Evolutionary conservation across 768 basidiomycete genomes (phyloP), one percentile per base, ranked within the genome.

Genomic region (Boletus vermiculosoides): DNA sequence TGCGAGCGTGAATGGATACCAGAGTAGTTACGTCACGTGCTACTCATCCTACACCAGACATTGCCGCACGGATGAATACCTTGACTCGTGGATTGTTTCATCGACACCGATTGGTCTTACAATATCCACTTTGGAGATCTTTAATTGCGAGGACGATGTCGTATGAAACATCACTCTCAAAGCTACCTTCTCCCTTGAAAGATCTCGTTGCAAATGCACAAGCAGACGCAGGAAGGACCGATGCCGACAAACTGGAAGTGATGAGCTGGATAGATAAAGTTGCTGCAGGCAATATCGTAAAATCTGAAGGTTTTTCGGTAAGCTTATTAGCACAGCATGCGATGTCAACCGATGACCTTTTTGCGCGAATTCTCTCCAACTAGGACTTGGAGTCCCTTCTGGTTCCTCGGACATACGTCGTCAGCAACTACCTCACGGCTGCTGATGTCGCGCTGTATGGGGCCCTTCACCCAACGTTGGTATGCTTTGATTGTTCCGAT

Each of bases 401-500:
- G 49, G 75, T 82, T 15, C 84, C 90, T 23, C 82, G 86, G 65
- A 97, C 94, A 23, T 98, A 92, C 73, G 73, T 94, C 65, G 89
- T 94, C 64, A 83, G 83, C 69, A 90, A 92, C 73, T 83, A 88
- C 63, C 77, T 94, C 54, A 92, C 94, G 20, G 89, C 86, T 4
- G 96, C 95, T 45, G 97, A 99, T 72, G 83, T 94, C 54, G 91
- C 90, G 11, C 74, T 98, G 48, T 98, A 95, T 71, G 94, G 88
- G 25, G 83, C 87, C n/a, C 80, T 98, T 31, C 89, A 95, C 71
- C 86, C 93, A 8, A 77, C 80, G 48, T 69, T 95, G 59, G 96
- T 97, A 69, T 58, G 91, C 57, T 42, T 8, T 37, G 25, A 28
- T 50, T 10, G 18, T 28, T 48, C 28, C 8, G 37, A 46, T 41